These are phyloP conservation scores for Galeopsis tetrahit DNA, from an alignment of 257 asterid species.

Conservation along the genomic window DNA sequence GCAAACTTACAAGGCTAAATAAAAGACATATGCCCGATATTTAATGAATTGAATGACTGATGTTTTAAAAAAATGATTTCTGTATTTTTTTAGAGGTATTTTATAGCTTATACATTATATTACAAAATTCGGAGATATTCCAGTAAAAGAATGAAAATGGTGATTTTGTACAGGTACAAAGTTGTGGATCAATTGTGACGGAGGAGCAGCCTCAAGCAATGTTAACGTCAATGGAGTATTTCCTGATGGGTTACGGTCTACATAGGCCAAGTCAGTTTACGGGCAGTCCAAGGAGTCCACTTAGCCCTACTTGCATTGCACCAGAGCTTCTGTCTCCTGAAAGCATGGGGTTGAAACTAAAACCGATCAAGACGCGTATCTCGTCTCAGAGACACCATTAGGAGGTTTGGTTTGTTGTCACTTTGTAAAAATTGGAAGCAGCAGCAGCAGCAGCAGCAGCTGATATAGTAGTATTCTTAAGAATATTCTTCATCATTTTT, in stretches of 20 bases:
- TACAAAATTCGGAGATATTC: neutral
- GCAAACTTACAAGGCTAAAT: no score
- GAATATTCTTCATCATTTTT: constrained; percentile 3
- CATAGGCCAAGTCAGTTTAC: constrained; percentile 57
- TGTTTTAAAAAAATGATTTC: neutral
- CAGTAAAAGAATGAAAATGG: no score
- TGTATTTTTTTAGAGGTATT: neutral
- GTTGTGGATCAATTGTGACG: constrained; percentile 94
- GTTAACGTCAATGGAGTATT: constrained; percentile 80
- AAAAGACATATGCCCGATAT: no score
- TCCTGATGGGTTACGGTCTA: constrained; percentile 80
- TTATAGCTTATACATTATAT: neutral
- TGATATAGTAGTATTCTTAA: neutral
- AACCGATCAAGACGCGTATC: constrained; percentile 76
- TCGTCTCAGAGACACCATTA: constrained; percentile 38
- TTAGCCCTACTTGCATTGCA: constrained; percentile 78
- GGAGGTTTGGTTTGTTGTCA: constrained; percentile 26
- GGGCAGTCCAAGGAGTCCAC: constrained; percentile 86
- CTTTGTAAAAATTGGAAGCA: constrained; percentile 43
- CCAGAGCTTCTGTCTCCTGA: constrained; percentile 90
- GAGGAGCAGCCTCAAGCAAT: constrained; percentile 98
- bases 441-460: neutral
- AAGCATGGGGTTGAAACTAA: constrained; percentile 91
- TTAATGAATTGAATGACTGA: neutral
- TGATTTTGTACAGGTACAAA: constrained; percentile 58